Base-by-base conservation (phyloP, 2,329 filamentous ascomycete species). In the Alternaria gaisen region DNA sequence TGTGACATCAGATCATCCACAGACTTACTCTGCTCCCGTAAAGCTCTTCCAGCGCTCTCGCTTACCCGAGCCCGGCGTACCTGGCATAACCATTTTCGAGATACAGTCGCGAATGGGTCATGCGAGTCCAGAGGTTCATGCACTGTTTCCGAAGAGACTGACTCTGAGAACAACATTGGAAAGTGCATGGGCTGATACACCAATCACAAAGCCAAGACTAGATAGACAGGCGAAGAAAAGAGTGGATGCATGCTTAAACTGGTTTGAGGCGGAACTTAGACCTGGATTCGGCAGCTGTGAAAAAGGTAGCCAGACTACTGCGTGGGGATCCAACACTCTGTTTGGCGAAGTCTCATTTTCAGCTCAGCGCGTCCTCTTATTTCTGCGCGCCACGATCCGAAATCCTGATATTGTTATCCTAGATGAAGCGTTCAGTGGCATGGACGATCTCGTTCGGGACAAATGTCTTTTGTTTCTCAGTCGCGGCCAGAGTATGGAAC, bases 1-100 rank as follows among this genome's bases (percentile, higher is more conserved):
- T 6, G 91, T 99, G 60, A 96, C 92, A 61, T 98, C 94, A 1
- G 95, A 99, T 73, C 95, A 99, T 71, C 95, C 95, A 0, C 94
- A 98, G 78, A 89, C 94, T 0, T 99, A 98, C 77, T 92, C 92
- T 0, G 87, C 94, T 24, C 94, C 94, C 0, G 90, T 99, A 62
- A 90, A 87, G 68, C 84, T 97, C 14, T 98, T 99, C 75, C 93
- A 93, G 1, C 88, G 88, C 22, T 90, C 90, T 56, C 88, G 95
- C 20, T 83, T 97, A 0, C 93, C 94, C 0, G 87, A 91, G 56
- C 86, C 87, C 0, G 91, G 90, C 0, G 77, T 87, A 55, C 85
- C 86, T 0, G 93, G 92, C 0, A 88, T 98, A 34, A 96, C 92
- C 0, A 91, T 97, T 60, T 98, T 97, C 83, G 94, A 98, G 64